Evolutionary conservation across 2,329 filamentous ascomycete species (phyloP).

Genomic region (Cladobotryum mycophilum): DNA sequence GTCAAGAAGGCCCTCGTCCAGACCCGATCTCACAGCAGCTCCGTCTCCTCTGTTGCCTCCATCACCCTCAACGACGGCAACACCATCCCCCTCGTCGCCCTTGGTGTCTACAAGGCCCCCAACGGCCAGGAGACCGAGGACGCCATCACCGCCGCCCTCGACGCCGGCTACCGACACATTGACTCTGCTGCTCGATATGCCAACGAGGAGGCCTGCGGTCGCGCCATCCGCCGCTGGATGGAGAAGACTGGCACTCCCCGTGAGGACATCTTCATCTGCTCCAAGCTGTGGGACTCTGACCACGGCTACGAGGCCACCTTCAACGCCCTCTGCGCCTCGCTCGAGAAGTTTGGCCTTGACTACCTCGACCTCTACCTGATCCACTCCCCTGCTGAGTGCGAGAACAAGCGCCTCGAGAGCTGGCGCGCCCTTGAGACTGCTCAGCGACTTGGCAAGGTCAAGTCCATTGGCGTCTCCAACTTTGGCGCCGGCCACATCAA

Average conservation of each 20-base stretch:
- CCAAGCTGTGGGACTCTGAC: conserved; percentile 57
- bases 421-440: conserved; percentile 68
- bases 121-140: conserved; percentile 51
- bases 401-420: conserved; percentile 59
- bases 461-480: conserved; percentile 71
- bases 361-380: conserved; percentile 70
- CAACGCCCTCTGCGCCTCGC: conserved; percentile 56
- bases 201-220: conserved; percentile 63
- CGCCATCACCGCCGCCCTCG: conserved; percentile 55
- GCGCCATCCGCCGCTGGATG: conserved; percentile 63
- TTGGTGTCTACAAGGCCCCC: conserved; percentile 42
- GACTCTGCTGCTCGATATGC: conserved; percentile 53
- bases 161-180: conserved; percentile 49
- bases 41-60: conserved; percentile 22
- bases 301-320: conserved; percentile 44
- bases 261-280: conserved; percentile 61
- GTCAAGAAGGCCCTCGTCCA: conserved; percentile 22
- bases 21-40: conserved; percentile 20
- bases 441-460: conserved; percentile 56
- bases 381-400: conserved; percentile 61
- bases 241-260: conserved; percentile 58
- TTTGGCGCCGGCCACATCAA: conserved; percentile 65
- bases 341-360: conserved; percentile 58
- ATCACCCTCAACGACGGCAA: conserved; percentile 67
- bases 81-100: conserved; percentile 52